These are phyloP conservation scores for Mesostigma viride DNA, from an alignment of 139 green algal genomes.

Conservation along the genomic window DNA sequence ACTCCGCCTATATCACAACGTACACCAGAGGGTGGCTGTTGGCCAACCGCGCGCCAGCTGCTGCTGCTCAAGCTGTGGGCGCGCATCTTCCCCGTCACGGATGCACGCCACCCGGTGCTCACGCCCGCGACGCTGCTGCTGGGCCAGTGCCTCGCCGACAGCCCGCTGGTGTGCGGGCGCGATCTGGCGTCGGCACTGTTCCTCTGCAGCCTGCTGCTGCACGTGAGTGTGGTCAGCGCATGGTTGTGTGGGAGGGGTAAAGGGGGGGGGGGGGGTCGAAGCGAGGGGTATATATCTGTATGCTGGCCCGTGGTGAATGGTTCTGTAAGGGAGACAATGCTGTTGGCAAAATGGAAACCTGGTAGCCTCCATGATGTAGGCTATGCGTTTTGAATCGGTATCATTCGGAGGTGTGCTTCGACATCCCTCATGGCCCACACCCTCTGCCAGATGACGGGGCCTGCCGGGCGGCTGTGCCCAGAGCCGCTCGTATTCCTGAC, in stretches of 20 bases:
- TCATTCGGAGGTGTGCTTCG: too few relatives aligned
- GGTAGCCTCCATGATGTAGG: too few relatives aligned
- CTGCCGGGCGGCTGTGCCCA: conserved; percentile 16
- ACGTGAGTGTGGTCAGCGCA: conserved; percentile 10
- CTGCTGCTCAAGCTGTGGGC: conserved; percentile 73
- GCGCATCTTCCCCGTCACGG: conserved; percentile 66
- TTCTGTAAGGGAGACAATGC: too few relatives aligned
- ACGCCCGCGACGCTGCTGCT: conserved; percentile 58
- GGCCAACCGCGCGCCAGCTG: conserved; percentile 42
- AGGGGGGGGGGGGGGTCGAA: too few relatives aligned
- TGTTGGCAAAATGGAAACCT: too few relatives aligned
- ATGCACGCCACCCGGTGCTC: conserved; percentile 69
- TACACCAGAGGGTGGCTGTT: too few relatives aligned
- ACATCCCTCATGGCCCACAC: too few relatives aligned
- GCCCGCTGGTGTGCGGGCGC: conserved; percentile 34
- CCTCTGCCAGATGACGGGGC: background rate
- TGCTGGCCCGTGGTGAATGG: too few relatives aligned
- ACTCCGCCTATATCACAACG: too few relatives aligned
- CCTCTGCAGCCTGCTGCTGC: conserved; percentile 5
- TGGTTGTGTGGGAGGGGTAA: too few relatives aligned
- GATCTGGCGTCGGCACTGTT: conserved; percentile 35
- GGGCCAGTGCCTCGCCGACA: conserved; percentile 31
- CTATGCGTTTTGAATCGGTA: too few relatives aligned
- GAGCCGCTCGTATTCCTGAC: conserved; percentile 16
- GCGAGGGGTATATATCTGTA: too few relatives aligned